Evolutionary conservation across 495 filamentous ascomycete genomes (phyloP), one percentile per base, ranked within the genome.

Genomic region (Physcia stellaris): DNA sequence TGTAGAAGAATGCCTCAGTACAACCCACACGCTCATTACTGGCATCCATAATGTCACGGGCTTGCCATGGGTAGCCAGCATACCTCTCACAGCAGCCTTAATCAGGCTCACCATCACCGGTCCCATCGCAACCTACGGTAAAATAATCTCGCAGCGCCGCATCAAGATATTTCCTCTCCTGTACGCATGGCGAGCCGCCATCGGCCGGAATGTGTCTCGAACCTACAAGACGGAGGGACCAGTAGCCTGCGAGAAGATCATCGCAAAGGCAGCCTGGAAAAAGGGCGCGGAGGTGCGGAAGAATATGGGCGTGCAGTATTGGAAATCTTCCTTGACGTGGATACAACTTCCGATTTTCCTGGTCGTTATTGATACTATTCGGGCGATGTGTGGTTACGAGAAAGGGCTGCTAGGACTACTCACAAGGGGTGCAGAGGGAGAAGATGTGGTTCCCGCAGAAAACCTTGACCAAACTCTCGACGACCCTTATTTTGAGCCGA

Each of bases 321-420:
- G 70, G 68, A 75, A 66, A 46, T 43, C 52, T 0, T 68, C 49
- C 33, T 26, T 56, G 13, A 47, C 45, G 0, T 46, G 66, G 12
- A 10, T 75, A 3, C 70, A 77, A 45, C 32, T 87, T 0, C 83
- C 84, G 1, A 49, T 83, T 16, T 92, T 77, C 69, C 48, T 90
- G 13, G 47, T 65, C 10, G 63, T 76, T 22, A 80, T 82, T 43
- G 80, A 88, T 46, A 66, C 68, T 22, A 32, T 92, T 10, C 59
- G 85, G 18, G 59, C 62, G 20, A 73, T 86, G 65, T 70, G 68
- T 37, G 79, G 77, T 4, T 67, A 60, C 13, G 56, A 62, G 10
- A 54, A 50, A 1, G 75, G 78, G 0, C 42, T 79, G n/a, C 19
- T 77, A 1, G 67, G 70, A 13, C 40, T 55, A n/a, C 12, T 62